Evolutionary conservation across 352 stramenopile genomes (phyloP), one percentile per base, ranked within the genome.

Genomic region (Phytophthora sp.): DNA sequence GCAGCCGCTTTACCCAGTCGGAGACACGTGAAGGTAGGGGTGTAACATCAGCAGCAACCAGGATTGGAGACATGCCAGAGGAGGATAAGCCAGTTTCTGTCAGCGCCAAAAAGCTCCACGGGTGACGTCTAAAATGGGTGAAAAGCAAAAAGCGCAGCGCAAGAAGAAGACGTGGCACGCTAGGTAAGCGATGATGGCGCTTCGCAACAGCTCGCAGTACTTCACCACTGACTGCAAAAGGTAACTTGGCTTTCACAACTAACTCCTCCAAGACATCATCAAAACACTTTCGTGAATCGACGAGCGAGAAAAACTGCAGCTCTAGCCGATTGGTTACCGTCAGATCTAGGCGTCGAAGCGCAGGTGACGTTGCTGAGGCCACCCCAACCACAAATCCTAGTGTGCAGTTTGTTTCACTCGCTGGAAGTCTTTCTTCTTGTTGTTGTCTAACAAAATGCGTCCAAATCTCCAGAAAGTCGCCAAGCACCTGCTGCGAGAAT

Each of bases 271-370:
- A 21, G 27, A 96, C 82, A 56, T 92, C 76, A 21, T 90, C 68
- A 39, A 91, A 91, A 46, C 82, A 86, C 39, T 89, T 90, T 32
- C 74, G 79, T 2, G 86, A 92, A 54, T 96, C 85, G 30, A 92
- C 69, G 5, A 94, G 67, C 13, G 75, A 74, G 54, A 92, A 94
- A 31, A 94, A 92, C 54, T 92, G 79, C 43, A 93, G 60, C 38
- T 93, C 82, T 5, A 96, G 48, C 3, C 68, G 56, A 13, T 74
- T 76, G 0, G 76, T 77, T 5, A 91, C 62, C 7, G 70, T 72
- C 10, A 88, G 31, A n/a, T 86, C 74, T 7, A 95, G 61, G n/a
- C 79, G 77, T 13, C 83, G 78, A 6, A 94, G 69, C 3, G 82
- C 78, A 15, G 79, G 87, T 1, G 84, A 94, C 5, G 83, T 80